phyloP scores from a whole-genome alignment of 306 rosid genomes.

The Dalbergia cochinchinensis region DNA sequence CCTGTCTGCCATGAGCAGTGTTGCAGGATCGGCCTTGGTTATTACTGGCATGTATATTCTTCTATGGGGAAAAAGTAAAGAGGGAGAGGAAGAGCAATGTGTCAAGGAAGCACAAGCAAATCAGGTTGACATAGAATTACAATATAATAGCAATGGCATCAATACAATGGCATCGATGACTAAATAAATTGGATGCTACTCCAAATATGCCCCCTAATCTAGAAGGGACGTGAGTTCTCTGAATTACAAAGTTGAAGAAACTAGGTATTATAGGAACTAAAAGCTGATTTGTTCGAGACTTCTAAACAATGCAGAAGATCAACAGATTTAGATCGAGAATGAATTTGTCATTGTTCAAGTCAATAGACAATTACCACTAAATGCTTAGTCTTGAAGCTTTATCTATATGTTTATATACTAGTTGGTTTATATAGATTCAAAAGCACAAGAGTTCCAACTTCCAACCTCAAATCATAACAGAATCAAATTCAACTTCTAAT shows the following conservation, averaged over 20 bases:
- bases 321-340: conserved; percentile 16
- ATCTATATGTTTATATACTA: neutral
- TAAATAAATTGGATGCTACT: conserved; percentile 17
- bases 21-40: conserved; percentile 75
- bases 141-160: conserved; percentile 38
- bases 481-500: too few species aligned
- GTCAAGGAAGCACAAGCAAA: conserved; percentile 54
- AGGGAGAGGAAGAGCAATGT: conserved; percentile 50
- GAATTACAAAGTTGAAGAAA: conserved; percentile 13
- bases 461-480: too few species aligned
- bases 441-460: neutral
- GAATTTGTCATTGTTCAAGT: neutral
- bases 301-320: neutral
- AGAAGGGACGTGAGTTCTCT: conserved; percentile 13
- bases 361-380: neutral
- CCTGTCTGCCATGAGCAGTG: conserved; percentile 56
- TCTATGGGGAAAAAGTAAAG: conserved; percentile 80
- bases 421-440: neutral
- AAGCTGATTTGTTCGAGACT: neutral
- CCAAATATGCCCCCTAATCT: conserved; percentile 9
- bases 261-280: neutral
- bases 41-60: conserved; percentile 83
- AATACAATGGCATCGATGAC: conserved; percentile 15
- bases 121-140: conserved; percentile 56
- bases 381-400: neutral